A percentile compares a stretch with the other conserved stretches of the same genome.
Evolutionary conservation across 2,329 filamentous ascomycete species (phyloP).

Genomic region (Balansia obtecta): DNA sequence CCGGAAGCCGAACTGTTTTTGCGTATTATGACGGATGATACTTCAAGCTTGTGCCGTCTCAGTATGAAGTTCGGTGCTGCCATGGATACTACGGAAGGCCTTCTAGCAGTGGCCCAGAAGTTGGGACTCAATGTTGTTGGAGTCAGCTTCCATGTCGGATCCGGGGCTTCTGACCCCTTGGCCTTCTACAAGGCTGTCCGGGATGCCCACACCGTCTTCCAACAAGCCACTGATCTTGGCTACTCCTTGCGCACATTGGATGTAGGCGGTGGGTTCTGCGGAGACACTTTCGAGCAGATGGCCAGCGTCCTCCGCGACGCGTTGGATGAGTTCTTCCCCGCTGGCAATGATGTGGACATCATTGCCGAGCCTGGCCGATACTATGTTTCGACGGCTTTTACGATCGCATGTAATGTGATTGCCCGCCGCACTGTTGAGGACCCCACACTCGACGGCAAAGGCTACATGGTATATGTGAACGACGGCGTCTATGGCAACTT

Average conservation of each 20-base stretch:
- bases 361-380: constrained; percentile 96
- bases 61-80: constrained; percentile 96
- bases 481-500: constrained; percentile 98
- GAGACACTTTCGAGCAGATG: constrained; percentile 86
- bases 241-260: constrained; percentile 80
- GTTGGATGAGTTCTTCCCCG: constrained; percentile 79
- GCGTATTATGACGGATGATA: constrained; percentile 93
- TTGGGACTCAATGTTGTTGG: constrained; percentile 85
- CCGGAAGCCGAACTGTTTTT: constrained; percentile 84
- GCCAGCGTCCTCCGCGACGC: constrained; percentile 67
- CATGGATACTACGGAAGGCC: constrained; percentile 64
- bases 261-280: constrained; percentile 85
- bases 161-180: constrained; percentile 84
- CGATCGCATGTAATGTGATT: constrained; percentile 89
- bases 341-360: constrained; percentile 57
- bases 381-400: constrained; percentile 89
- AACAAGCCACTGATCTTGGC: constrained; percentile 65
- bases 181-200: constrained; percentile 85
- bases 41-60: constrained; percentile 81
- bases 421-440: constrained; percentile 81
- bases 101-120: constrained; percentile 68
- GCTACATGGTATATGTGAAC: constrained; percentile 96
- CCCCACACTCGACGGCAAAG: constrained; percentile 49
- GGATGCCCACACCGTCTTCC: constrained; percentile 81
- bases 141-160: constrained; percentile 96